Conservation (phyloP, 2,329 filamentous ascomycete species). For the Ophiocordyceps sinensis region DNA sequence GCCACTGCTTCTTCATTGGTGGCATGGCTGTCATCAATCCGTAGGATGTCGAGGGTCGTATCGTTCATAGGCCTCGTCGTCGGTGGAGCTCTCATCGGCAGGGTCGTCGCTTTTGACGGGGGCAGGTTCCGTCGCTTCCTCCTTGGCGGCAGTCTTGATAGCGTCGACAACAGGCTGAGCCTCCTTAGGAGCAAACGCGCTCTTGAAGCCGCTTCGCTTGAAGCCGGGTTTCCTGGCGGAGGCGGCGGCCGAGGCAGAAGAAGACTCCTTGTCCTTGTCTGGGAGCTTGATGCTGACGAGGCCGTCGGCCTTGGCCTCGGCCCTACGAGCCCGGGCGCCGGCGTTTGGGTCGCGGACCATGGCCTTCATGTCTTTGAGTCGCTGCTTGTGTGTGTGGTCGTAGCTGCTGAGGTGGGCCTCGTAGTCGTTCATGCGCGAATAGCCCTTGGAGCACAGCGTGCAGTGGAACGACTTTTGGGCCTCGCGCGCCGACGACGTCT, state of each 20-base stretch:
- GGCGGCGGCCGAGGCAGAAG: constrained; percentile 5
- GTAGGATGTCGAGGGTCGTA: constrained; percentile 49
- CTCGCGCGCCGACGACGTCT: constrained; percentile 53
- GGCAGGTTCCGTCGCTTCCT: neutral
- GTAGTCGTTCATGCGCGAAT: constrained; percentile 89
- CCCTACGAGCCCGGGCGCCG: constrained; percentile 49
- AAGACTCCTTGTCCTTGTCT: constrained; percentile 13
- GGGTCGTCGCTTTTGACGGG: constrained; percentile 11
- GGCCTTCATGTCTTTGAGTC: constrained; percentile 76
- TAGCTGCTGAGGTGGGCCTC: constrained; percentile 90
- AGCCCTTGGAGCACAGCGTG: constrained; percentile 83
- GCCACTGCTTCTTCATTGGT: too few relatives aligned
- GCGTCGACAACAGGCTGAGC: constrained; percentile 2
- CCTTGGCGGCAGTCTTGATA: neutral
- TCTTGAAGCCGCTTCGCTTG: constrained; percentile 75
- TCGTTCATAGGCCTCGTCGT: constrained; percentile 57
- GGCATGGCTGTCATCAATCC: constrained; percentile 20
- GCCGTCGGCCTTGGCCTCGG: constrained; percentile 55
- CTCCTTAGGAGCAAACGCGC: constrained; percentile 49
- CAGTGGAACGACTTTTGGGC: constrained; percentile 73
- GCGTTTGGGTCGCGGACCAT: constrained; percentile 60
- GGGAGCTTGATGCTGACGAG: constrained; percentile 51
- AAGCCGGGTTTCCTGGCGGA: constrained; percentile 49
- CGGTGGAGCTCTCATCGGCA: constrained; percentile 44
- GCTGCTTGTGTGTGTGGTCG: constrained; percentile 89